Conservation (phyloP, 208 protist genomes). For the Acanthamoeba triangularis region DNA sequence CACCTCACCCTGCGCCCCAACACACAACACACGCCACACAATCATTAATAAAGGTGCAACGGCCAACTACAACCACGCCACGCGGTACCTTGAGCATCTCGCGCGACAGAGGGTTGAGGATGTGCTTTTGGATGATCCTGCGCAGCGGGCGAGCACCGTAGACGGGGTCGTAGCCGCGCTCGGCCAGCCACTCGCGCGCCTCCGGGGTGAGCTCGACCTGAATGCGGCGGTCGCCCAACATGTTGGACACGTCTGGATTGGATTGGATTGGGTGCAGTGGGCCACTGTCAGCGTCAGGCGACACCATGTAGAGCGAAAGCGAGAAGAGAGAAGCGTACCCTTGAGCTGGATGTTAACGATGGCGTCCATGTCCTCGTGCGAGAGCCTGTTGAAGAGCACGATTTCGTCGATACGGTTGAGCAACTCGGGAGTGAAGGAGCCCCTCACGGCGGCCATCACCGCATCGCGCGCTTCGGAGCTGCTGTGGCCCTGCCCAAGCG, state of each 20-base stretch:
- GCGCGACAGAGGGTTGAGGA: constrained; percentile 95
- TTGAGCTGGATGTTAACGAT: constrained; percentile 96
- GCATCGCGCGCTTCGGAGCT: constrained; percentile 77
- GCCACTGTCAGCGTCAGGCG: not conserved
- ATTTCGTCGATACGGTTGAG: constrained; percentile 99
- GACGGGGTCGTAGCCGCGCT: constrained; percentile 94
- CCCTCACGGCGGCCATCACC: constrained; percentile 95
- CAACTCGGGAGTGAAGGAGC: constrained; percentile 98
- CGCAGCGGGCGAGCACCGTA: constrained; percentile 98
- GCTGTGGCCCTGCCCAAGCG: constrained; percentile 28
- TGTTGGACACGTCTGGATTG: constrained; percentile 55
- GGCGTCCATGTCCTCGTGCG: constrained; percentile 90
- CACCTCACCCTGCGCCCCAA: not conserved
- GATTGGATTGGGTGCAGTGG: constrained; percentile 36
- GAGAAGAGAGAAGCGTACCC: constrained; percentile 85
- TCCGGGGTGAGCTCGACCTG: constrained; percentile 88
- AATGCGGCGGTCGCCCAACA: constrained; percentile 95
- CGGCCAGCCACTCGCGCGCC: constrained; percentile 93
- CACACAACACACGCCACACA: not conserved
- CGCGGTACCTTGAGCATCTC: constrained; percentile 92
- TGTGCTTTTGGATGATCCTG: constrained; percentile 94
- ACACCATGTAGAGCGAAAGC: too few relatives aligned
- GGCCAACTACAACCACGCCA: not conserved
- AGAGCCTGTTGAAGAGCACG: constrained; percentile 97
- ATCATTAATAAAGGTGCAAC: not conserved